Evolutionary conservation across 2,329 filamentous ascomycete genomes (phyloP), one percentile per base, ranked within the genome.

Genomic region (Ilyonectria robusta): DNA sequence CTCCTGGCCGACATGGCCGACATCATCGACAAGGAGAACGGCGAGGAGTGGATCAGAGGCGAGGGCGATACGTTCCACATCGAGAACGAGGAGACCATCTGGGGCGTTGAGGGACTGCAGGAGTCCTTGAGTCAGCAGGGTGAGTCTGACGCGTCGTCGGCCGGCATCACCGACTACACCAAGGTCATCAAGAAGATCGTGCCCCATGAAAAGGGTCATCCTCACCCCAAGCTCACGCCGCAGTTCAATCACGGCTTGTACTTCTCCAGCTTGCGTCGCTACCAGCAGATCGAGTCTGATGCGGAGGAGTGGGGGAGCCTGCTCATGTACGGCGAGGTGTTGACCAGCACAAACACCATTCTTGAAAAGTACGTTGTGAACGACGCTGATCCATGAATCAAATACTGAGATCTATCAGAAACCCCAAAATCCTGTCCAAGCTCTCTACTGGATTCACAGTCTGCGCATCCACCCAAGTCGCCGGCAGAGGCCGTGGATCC

Each of bases 261-360:
- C 80, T 98, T 92, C 78, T 84, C 88, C 5, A 92, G 92, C 66
- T 84, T 98, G 10, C 81, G 84, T 26, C 83, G 88, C 29, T 97
- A 94, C 77, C 89, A 92, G 59, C 71, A 75, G 31, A 78, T 78
- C 6, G 86, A 87, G 54, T 85, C 87, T 2, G 86, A 89, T 51
- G 86, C 89, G 0, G 83, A 88, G 4, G 82, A 88, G 26, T 98
- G 97, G 85, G 96, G 96, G 5, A 88, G 91, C 57, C 84, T 88
- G 57, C 81, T 99, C 4, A 84, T 98, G 70, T 98, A 98, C 76
- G 95, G 93, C 59, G 94, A 98, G 79, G 94, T 97, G 7, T 87
- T 98, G 17, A 98, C 95, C 3, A 97, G 94, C 78, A 99, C 96
- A 31, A 97, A 95, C 81, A 97, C 95, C 0, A 85, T 98, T 6